Conservation (phyloP, 2,329 filamentous ascomycete species). For the Curvularia spicifera region DNA sequence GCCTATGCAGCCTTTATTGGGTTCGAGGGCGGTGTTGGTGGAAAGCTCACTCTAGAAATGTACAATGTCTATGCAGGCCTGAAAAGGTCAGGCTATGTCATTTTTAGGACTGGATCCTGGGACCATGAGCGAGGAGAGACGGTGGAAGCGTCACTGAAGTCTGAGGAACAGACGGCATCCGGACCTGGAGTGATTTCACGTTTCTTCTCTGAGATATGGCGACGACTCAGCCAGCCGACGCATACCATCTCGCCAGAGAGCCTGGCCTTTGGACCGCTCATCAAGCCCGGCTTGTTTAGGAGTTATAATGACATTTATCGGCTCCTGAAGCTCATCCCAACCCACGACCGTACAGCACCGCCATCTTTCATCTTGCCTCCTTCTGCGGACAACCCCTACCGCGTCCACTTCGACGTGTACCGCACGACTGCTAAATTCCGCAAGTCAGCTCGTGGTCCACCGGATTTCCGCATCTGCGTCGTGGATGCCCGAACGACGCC, state of each 20-base stretch:
- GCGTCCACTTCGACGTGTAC: slow-evolving; percentile 81
- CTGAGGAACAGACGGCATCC: slow-evolving; percentile 12
- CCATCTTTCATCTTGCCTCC: slow-evolving; percentile 40
- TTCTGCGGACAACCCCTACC: slow-evolving; percentile 63
- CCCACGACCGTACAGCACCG: slow-evolving; percentile 65
- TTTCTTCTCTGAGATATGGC: slow-evolving; percentile 48
- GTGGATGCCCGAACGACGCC: slow-evolving; percentile 74
- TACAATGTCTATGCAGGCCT: slow-evolving; percentile 89
- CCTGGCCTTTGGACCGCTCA: slow-evolving; percentile 56
- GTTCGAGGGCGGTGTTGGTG: slow-evolving; percentile 60
- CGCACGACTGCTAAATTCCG: slow-evolving; percentile 72
- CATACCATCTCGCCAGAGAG: slow-evolving; percentile 24
- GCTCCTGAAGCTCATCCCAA: slow-evolving; percentile 74
- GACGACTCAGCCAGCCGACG: slow-evolving; percentile 33
- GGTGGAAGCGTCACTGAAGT: slow-evolving; percentile 12
- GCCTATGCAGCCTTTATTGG: slow-evolving; percentile 87
- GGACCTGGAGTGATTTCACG: slow-evolving; percentile 38
- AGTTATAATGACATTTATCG: slow-evolving; percentile 73
- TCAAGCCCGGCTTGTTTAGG: slow-evolving; percentile 61
- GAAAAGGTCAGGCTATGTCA: slow-evolving; percentile 80
- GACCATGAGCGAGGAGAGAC: slow-evolving; percentile 37
- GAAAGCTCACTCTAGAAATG: slow-evolving; percentile 71
- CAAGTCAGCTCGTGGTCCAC: slow-evolving; percentile 77
- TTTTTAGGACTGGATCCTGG: slow-evolving; percentile 71
- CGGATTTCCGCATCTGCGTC: slow-evolving; percentile 86